Conservation (phyloP, 306 rosid species). For the Prosopis cineraria region DNA sequence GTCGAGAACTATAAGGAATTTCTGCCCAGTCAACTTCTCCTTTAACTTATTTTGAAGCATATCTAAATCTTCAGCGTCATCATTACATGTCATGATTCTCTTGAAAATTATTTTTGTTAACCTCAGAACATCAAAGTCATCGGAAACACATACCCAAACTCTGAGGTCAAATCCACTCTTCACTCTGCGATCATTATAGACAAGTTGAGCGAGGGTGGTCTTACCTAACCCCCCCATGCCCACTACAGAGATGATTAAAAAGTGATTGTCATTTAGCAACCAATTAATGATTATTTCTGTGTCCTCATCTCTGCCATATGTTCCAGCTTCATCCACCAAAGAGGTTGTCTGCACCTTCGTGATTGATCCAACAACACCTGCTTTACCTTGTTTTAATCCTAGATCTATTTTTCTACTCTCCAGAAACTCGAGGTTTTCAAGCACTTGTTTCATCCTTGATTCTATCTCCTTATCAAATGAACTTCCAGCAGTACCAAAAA, state of each 20-base stretch:
- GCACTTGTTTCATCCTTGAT: conserved; percentile 3
- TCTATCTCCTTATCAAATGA: background rate
- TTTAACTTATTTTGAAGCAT: background rate
- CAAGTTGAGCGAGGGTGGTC: conserved; percentile 13
- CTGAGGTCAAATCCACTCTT: background rate
- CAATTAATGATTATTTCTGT: background rate
- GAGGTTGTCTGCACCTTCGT: background rate
- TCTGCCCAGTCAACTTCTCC: background rate
- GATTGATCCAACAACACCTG: background rate
- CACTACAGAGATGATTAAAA: background rate
- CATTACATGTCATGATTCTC: background rate
- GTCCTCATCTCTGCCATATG: conserved; percentile 25
- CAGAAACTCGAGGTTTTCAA: background rate
- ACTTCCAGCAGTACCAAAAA: background rate
- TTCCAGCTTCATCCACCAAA: background rate
- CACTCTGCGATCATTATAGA: background rate
- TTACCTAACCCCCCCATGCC: conserved; percentile 3
- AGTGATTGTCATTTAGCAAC: background rate
- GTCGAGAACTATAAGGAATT: background rate
- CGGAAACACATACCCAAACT: conserved; percentile 19
- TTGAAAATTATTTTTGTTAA: background rate
- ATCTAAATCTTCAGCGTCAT: background rate
- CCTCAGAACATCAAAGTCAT: background rate
- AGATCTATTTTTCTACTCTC: background rate
- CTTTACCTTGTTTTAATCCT: background rate